These are phyloP conservation scores for Kickxella alabastrina DNA, from an alignment of 192 early-diverging fungal genomes.

Conservation along the genomic window DNA sequence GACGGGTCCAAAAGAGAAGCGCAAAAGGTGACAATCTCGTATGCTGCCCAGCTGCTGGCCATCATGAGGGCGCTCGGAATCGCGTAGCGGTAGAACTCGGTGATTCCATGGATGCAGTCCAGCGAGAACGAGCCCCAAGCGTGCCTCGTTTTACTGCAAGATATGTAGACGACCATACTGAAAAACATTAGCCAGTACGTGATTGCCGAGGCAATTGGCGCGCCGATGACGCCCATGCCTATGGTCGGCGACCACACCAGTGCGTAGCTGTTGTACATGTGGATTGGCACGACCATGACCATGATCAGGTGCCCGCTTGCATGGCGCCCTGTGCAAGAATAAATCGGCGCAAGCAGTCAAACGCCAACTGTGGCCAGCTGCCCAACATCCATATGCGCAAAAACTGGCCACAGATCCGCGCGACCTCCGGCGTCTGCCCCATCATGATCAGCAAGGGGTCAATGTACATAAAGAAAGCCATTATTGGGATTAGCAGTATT, in stretches of 20 bases:
- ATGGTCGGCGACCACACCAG: slow-evolving; percentile 49
- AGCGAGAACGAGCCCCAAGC: slow-evolving; percentile 82
- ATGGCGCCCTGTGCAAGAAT: slow-evolving; percentile 89
- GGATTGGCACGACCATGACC: slow-evolving; percentile 30
- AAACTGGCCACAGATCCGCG: slow-evolving; percentile 65
- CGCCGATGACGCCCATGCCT: slow-evolving; percentile 65
- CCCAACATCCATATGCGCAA: slow-evolving; percentile 66
- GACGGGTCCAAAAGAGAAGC: slow-evolving; percentile 76
- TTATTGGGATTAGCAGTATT: slow-evolving; percentile 19
- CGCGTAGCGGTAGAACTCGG: slow-evolving; percentile 66
- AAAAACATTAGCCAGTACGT: slow-evolving; percentile 61
- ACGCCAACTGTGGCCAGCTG: slow-evolving; percentile 69
- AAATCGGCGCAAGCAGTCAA: slow-evolving; percentile 81
- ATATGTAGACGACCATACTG: slow-evolving; percentile 55
- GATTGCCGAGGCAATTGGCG: slow-evolving; percentile 63
- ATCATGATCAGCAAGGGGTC: slow-evolving; percentile 64
- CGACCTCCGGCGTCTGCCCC: slow-evolving; percentile 73
- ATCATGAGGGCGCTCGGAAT: slow-evolving; percentile 83
- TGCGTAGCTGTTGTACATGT: slow-evolving; percentile 21
- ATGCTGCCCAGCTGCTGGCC: slow-evolving; percentile 79
- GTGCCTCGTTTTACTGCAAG: slow-evolving; percentile 28
- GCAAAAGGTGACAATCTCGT: slow-evolving; percentile 68
- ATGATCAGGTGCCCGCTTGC: slow-evolving; percentile 60
- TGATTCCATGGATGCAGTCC: slow-evolving; percentile 60
- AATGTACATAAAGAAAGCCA: slow-evolving; percentile 21